Evolutionary conservation across 164 flowering plant genomes (phyloP), one percentile per base, ranked within the genome.

Genomic region (Vitis labrusca): DNA sequence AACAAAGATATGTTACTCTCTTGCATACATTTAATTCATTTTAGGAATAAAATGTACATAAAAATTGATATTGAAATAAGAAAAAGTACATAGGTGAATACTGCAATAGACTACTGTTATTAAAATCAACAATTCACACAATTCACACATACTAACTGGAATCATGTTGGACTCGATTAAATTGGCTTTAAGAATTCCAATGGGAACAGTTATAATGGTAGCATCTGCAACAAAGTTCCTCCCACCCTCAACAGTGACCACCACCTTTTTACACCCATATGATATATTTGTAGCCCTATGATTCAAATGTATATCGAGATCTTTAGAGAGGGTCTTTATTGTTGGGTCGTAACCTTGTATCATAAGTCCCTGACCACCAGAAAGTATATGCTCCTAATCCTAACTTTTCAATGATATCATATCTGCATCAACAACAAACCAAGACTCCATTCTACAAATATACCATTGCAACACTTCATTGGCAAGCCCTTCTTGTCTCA

Each of bases 341-440:
- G 91, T 76, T 29, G 97, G 98, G 67, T 85, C 73, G 77, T 93
- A 93, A 12, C 98, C 98, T 82, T 93, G 90, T 76, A 88, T 87
- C 96, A 94, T 90, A n/a, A 94, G 88, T 67, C 97, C 94, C 81
- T 94, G 98, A 50, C 97, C 98, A 73, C 98, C 98, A 61, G 96
- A 70, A 67, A 91, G 98, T 60, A 91, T 89, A 64, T 86, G 80
- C 74, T 94, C 98, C 98, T 93, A 90, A 78, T 93, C 98, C 97
- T 95, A 93, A 72, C 71, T 81, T 81, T 86, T 91, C 68, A 93
- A 73, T 27, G 98, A 93, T 72, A 91, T 91, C 92, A 83, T 88
- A 78, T 91, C 97, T 9, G 87, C 91, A 80, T 93, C 97, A 30
- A 89, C 94, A 56, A 97, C 98, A 81, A 93, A 93, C 98, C 98